Conservation (phyloP, 805 yeast species). For the Schizosaccharomyces osmophilus region DNA sequence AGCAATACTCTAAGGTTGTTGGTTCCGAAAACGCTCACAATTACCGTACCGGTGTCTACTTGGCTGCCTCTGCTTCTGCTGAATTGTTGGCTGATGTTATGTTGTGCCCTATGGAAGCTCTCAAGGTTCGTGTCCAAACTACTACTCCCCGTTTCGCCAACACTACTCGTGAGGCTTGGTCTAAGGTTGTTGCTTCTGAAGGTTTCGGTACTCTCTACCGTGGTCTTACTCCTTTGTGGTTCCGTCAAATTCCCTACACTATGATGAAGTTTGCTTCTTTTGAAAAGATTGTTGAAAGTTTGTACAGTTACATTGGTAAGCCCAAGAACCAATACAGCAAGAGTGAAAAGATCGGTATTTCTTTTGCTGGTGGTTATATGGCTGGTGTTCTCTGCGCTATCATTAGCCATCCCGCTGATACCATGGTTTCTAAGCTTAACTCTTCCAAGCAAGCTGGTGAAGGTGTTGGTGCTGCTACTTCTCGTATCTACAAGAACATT, state of each 20-base stretch:
- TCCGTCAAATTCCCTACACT: conserved; percentile 83
- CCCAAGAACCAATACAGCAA: conserved; percentile 36
- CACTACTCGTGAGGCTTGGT: conserved; percentile 67
- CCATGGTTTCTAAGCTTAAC: conserved; percentile 67
- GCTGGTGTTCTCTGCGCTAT: conserved; percentile 78
- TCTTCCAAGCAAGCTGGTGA: conserved; percentile 31
- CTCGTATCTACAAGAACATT: conserved; percentile 39
- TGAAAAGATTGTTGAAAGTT: conserved; percentile 52
- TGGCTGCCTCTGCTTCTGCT: conserved; percentile 60
- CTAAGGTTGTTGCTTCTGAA: conserved; percentile 73
- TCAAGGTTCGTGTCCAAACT: conserved; percentile 26
- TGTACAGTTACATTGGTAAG: conserved; percentile 39
- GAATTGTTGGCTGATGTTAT: conserved; percentile 63
- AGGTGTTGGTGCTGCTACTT: conserved; percentile 30
- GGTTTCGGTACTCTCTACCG: conserved; percentile 79
- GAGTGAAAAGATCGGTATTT: conserved; percentile 56
- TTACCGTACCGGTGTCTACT: conserved; percentile 37
- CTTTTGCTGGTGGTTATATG: conserved; percentile 63
- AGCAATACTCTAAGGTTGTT: conserved; percentile 26
- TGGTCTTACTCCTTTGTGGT: conserved; percentile 88
- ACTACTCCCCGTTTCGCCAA: conserved; percentile 21
- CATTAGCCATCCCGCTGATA: conserved; percentile 79
- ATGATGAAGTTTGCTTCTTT: conserved; percentile 72
- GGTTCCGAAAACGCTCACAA: conserved; percentile 41
- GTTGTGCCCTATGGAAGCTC: conserved; percentile 65